Base-by-base conservation (phyloP, 2,329 filamentous ascomycete species). In the Monosporascus sp. region DNA sequence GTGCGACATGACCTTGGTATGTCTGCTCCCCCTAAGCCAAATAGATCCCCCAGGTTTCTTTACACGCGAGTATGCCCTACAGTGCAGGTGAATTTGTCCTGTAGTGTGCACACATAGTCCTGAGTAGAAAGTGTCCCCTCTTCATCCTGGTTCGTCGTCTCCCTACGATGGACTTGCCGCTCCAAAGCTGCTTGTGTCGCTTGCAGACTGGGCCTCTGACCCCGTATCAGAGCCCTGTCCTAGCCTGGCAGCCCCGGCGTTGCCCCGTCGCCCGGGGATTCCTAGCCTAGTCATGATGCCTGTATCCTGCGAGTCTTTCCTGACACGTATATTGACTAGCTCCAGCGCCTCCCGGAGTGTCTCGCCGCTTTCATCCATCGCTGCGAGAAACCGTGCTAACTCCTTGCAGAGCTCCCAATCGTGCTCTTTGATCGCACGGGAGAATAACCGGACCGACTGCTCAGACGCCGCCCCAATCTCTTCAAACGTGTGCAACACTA, bases 331-430 rank as follows among this genome's bases (percentile, higher is more conserved):
- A 48, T 82, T 79, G 7, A 85, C 80, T 70, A 83, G 76, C 60
- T 83, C 80, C 69, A 95, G 78, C 2, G 88, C 88, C 62, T 87
- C 82, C 51, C 82, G 77, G 48, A 99, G 76, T 45, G 89, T 93
- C 60, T 87, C 84, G 0, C 94, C 94, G 15, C 85, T 88, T 60
- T 90, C 86, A 66, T 99, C 94, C 63, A 99, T 84, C 5, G 93
- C 93, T 47, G 95, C 91, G 53, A 99, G 74, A 71, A 99, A 99
- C n/a, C 93, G 80, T 11, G 94, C 92, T 27, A 99, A 78, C 69
- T 99, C 94, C 63, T 91, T 94, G 73, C 94, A 97, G 27, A 99
- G 74, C 62, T 97, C 92, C 91, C 92, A 99, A 65, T 97, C 93
- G 48, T 86, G 85, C 68, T 92, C 90, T 35, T 84, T 79, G 63